Percentiles rank a stretch among this genome's conserved stretches.
Conservation (phyloP, 768 basidiomycete species). For the Lactifluus rugatus region DNA sequence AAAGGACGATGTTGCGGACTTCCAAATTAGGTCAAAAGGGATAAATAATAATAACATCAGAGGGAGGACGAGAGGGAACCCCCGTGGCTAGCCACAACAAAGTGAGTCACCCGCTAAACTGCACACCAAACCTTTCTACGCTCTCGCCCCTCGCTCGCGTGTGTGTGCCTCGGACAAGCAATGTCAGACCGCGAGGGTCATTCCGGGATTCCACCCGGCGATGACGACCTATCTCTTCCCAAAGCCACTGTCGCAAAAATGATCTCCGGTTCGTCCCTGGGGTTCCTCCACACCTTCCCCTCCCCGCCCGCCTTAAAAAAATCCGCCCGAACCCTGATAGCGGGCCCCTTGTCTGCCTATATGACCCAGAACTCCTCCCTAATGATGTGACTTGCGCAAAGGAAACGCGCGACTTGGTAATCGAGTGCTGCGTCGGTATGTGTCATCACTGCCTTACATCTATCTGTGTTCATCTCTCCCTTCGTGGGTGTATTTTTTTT, state of each 20-base stretch:
- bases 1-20: slow-evolving; percentile 35
- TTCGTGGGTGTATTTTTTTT: neutral
- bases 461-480: neutral
- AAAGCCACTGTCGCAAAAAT: slow-evolving; percentile 98
- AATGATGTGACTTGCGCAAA: slow-evolving; percentile 83
- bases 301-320: slow-evolving; percentile 1
- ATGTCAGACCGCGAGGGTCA: slow-evolving; percentile 93
- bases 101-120: no score
- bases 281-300: neutral
- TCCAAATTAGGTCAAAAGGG: slow-evolving; percentile 25
- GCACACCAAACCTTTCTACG: neutral
- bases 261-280: slow-evolving; percentile 60
- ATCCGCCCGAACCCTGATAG: slow-evolving; percentile 7
- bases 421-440: slow-evolving; percentile 99
- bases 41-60: no score
- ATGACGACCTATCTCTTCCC: slow-evolving; percentile 90
- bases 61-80: no score
- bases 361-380: slow-evolving; percentile 69
- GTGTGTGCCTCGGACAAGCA: slow-evolving; percentile 7
- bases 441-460: slow-evolving; percentile 7
- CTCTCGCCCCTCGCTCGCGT: neutral
- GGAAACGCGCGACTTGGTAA: slow-evolving; percentile 93
- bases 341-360: neutral
- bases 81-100: no score
- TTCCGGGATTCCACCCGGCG: slow-evolving; percentile 50